Evolutionary conservation across 306 rosid genomes (phyloP), one percentile per base, ranked within the genome.

Genomic region (Quercus ilex): DNA sequence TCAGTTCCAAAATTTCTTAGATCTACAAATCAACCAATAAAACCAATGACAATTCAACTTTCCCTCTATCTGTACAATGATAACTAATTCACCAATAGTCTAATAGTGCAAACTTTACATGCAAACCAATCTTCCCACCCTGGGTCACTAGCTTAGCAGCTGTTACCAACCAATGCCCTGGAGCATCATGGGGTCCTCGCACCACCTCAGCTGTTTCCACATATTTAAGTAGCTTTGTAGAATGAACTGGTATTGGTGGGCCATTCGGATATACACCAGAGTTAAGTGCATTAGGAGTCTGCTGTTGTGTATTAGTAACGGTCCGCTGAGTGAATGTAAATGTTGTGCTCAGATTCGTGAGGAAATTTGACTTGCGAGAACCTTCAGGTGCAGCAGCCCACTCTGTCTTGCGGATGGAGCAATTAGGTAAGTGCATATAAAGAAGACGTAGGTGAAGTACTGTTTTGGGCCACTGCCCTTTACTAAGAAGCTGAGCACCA

Each of bases 111-210:
- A 94, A 94, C 88, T 94, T 92, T 19, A 91, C 97, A 69, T 87
- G 90, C 79, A 94, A 83, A 74, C 96, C 97, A 64, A 94, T 92
- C 83, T 91, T 92, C 78, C 85, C 92, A 52, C 93, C 93, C 30
- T 92, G 95, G 18, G 82, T 80, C 55, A 90, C 97, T 77, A 94
- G 88, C 84, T 88, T 92, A 69, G 97, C 98, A 74, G 97, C 97
- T 14, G 87, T 91, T 74, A 94, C 97, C 79, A 94, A 78, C 98
- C 98, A 94, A 81, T 94, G 97, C 9, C 98, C 98, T 0, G 98
- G 98, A 82, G 87, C 81, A 83, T 92, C 95, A 59, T 94, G 98
- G 0, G 98, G 97, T 14, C 97, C 98, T 41, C 93, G 89, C 67
- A 88, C 85, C 26, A 94, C 97, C 92, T 94, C 98, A 0, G 94